Evolutionary conservation across 2,329 filamentous ascomycete species (phyloP).

Genomic region (Verticillium nubilum): DNA sequence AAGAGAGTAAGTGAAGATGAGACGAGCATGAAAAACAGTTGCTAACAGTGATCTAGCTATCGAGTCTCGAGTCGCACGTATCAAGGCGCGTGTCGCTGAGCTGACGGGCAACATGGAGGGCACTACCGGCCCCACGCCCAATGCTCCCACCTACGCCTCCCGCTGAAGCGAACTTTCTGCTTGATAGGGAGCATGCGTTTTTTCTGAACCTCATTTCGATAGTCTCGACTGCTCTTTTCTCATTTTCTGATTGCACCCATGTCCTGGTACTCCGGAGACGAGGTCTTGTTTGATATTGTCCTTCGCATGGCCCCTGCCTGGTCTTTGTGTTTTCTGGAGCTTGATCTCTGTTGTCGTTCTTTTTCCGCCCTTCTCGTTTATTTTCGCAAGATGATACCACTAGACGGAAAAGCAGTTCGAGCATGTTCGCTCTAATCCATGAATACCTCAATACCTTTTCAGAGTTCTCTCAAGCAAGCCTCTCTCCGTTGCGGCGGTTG

Average conservation of each 20-base stretch:
- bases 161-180: neutral
- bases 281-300: neutral
- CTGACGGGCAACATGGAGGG: conserved; percentile 80
- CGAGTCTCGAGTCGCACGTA: conserved; percentile 91
- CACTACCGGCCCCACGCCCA: conserved; percentile 29
- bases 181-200: neutral
- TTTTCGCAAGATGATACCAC: conserved; percentile 2
- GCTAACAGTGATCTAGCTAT: conserved; percentile 59
- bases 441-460: neutral
- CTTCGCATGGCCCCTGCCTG: neutral
- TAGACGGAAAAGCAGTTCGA: conserved; percentile 1
- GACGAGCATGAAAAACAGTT: neutral
- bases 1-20: conserved; percentile 73
- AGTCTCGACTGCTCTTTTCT: neutral
- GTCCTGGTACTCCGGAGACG: neutral
- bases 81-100: conserved; percentile 95
- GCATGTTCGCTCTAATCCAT: neutral
- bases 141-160: conserved; percentile 6
- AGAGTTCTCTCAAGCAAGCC: neutral
- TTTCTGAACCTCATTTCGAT: neutral
- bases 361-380: neutral
- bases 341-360: neutral
- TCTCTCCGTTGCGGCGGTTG: neutral
- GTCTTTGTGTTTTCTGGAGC: neutral
- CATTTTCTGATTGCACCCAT: neutral